Evolutionary conservation across 345 rosid species (phyloP), one percentile per base, ranked within the genome.

Genomic region (Litchi chinensis): DNA sequence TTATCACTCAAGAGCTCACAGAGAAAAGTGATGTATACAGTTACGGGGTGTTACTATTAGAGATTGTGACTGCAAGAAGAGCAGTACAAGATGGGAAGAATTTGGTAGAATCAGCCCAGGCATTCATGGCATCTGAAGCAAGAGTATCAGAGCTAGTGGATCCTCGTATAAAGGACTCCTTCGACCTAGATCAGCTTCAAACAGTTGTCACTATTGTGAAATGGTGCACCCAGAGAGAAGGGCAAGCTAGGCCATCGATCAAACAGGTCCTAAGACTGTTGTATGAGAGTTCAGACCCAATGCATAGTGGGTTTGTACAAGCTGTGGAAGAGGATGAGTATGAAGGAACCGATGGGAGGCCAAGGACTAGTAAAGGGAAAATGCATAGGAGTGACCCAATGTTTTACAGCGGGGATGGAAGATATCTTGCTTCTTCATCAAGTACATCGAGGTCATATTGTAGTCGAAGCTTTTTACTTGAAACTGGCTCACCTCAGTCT

Each of bases 161-260:
- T 75, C 85, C 92, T 1, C 70, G 82, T 41, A 87, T 93, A 28
- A 84, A 81, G 77, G 92, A 89, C 70, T 82, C 91, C 73, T 86
- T 89, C 43, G 93, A 93, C 81, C 85, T 86, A 6, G 92, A 92
- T n/a, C 96, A 91, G 89, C 96, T 95, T 37, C 90, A 89, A 48
- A 87, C 89, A 22, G 77, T 91, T 21, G 87, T 86, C 79, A 85
- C 86, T 2, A 86, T 90, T 56, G 91, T 95, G 67, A 89, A 92
- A 84, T 91, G 95, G 97, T 93, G 99, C 89, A 95, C 97, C 11
- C 95, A 93, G 83, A 89, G 81, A 82, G 97, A 92, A 92, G 93
- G 91, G 10, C 80, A 75, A 65, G 89, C 89, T 46, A 88, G 99
- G 86, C 97, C 98, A 83, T 92, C 98, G 0, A 90, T 95, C 77